Percentiles rank a stretch among this genome's conserved stretches.
Conservation (phyloP, 208 protist genomes). For the Strigomonas oncopelti region DNA sequence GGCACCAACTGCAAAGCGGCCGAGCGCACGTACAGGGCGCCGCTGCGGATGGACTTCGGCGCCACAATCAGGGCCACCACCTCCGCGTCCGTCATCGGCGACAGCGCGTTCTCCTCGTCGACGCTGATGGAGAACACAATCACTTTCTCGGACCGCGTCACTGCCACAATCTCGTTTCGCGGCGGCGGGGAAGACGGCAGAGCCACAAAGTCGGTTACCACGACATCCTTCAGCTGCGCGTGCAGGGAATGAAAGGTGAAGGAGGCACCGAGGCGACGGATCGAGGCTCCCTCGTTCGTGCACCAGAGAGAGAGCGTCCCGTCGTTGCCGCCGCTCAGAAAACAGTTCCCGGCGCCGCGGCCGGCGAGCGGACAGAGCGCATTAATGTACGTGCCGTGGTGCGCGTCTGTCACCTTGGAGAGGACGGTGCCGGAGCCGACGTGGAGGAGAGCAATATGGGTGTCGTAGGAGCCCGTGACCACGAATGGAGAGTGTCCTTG, state of each 20-base stretch:
- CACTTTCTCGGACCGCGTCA: slow-evolving; percentile 27
- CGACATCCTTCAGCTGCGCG: slow-evolving; percentile 24
- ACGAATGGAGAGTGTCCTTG: slow-evolving; percentile 50
- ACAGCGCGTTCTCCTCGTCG: slow-evolving; percentile 23
- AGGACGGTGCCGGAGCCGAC: slow-evolving; percentile 39
- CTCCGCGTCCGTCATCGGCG: slow-evolving; percentile 7
- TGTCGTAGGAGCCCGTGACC: slow-evolving; percentile 70
- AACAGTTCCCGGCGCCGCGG: slow-evolving; percentile 9
- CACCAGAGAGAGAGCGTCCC: slow-evolving; percentile 63
- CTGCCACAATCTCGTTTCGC: slow-evolving; percentile 25
- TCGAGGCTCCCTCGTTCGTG: slow-evolving; percentile 6
- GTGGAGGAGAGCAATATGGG: slow-evolving; percentile 49
- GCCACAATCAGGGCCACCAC: slow-evolving; percentile 32
- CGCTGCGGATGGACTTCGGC: slow-evolving; percentile 23
- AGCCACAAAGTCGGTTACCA: slow-evolving; percentile 25
- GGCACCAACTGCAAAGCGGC: slow-evolving; percentile 34
- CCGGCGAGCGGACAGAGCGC: slow-evolving; percentile 31
- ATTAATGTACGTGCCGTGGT: slow-evolving; percentile 59
- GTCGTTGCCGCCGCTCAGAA: slow-evolving; percentile 69
- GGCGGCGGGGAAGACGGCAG: slow-evolving; percentile 2
- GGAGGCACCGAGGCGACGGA: background rate
- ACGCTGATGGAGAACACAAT: slow-evolving; percentile 25
- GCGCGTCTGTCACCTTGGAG: slow-evolving; percentile 37
- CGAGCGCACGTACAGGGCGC: slow-evolving; percentile 21
- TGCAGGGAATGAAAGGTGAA: slow-evolving; percentile 11